Conservation (phyloP, 2,329 filamentous ascomycete genomes). For the Aplosporella prunicola region DNA sequence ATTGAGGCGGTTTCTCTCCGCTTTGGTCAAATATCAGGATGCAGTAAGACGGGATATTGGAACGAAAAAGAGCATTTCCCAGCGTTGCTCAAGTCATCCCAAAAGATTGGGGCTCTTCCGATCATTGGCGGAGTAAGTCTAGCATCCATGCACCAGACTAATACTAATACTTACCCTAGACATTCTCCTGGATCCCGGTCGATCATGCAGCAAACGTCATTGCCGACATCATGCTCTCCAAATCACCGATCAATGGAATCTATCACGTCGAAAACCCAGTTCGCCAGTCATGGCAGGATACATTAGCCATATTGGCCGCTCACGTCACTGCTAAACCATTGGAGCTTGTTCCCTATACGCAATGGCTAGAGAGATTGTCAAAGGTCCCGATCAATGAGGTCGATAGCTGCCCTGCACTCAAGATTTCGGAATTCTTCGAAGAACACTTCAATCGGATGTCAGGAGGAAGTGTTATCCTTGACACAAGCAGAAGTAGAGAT, state of each 20-base stretch:
- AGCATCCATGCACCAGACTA: not conserved
- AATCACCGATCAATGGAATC: not conserved
- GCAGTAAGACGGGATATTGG: conserved; percentile 6
- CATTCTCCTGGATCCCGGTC: conserved; percentile 12
- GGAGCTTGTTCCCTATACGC: too few species aligned
- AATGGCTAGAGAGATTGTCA: too few species aligned
- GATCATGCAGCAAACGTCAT: conserved; percentile 7
- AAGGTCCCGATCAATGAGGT: too few species aligned
- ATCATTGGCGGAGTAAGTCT: conserved; percentile 5
- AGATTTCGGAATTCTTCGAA: too few species aligned
- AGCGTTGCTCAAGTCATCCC: conserved; percentile 8
- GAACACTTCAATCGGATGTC: too few species aligned
- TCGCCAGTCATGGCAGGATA: conserved; percentile 7
- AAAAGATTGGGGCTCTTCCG: conserved; percentile 4
- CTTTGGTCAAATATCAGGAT: conserved; percentile 10
- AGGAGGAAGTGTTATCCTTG: too few species aligned
- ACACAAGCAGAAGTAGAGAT: too few species aligned
- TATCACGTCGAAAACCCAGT: conserved; percentile 13
- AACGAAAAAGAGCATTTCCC: conserved; percentile 11
- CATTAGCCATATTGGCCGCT: not conserved
- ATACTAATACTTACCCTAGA: not conserved
- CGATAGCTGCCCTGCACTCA: too few species aligned
- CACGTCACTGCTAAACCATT: too few species aligned
- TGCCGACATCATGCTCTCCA: not conserved
- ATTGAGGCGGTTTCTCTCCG: not conserved